phyloP scores from a whole-genome alignment of 176 grass and related monocot species.

The Leersia perrieri region DNA sequence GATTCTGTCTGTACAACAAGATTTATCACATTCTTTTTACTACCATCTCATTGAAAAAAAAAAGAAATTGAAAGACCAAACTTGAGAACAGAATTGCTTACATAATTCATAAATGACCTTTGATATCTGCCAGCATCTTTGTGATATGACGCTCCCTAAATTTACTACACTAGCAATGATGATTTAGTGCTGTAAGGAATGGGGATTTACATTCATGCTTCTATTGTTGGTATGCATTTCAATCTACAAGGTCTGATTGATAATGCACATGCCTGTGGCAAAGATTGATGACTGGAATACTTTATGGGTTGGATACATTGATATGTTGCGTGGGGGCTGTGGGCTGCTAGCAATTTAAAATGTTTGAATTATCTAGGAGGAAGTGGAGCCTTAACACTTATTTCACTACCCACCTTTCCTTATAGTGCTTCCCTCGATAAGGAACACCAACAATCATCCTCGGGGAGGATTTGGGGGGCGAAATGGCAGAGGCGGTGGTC shows the following conservation, averaged over 20 bases:
- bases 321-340: neutral
- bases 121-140: neutral
- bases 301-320: slow-evolving; percentile 25
- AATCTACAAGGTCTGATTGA: neutral
- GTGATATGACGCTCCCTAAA: neutral
- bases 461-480: slow-evolving; percentile 68
- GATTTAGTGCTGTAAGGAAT: neutral
- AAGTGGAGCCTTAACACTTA: neutral
- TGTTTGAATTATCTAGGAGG: slow-evolving; percentile 19
- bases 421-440: slow-evolving; percentile 69
- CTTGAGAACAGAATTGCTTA: neutral
- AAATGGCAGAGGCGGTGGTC: slow-evolving; percentile 75
- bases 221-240: neutral
- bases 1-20: neutral
- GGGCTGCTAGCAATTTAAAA: slow-evolving; percentile 14
- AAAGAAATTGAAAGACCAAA: neutral
- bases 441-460: slow-evolving; percentile 66
- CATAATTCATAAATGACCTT: neutral
- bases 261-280: neutral
- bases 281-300: slow-evolving; percentile 3
- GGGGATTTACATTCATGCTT: neutral
- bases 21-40: neutral
- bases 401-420: slow-evolving; percentile 21
- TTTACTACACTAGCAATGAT: neutral
- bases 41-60: neutral